Evolutionary conservation across 345 rosid genomes (phyloP).

Genomic region (Pugionium dolabratum): DNA sequence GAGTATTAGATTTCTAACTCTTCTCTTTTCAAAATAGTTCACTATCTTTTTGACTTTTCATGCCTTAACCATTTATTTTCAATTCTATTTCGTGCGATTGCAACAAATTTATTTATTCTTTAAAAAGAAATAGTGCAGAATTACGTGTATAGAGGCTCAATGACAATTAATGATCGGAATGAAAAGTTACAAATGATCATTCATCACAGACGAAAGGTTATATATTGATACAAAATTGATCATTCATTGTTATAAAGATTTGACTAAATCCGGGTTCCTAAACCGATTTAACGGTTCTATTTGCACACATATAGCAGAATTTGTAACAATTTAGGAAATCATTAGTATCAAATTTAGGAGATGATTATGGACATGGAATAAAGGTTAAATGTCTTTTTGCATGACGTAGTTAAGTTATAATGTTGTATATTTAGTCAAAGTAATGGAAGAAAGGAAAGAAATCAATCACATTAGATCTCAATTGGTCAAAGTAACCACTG

Average conservation of each 20-base stretch:
- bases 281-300: no score
- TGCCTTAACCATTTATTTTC: background rate
- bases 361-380: background rate
- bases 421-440: constrained; percentile 15
- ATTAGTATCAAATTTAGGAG: background rate
- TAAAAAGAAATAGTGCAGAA: background rate
- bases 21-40: background rate
- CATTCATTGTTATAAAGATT: no score
- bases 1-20: background rate
- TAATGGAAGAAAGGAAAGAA: constrained; percentile 16
- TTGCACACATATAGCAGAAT: no score
- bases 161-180: background rate
- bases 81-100: background rate
- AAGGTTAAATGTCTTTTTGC: background rate
- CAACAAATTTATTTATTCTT: background rate
- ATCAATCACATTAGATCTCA: constrained; percentile 1
- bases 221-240: no score
- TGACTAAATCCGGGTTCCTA: no score
- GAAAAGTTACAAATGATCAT: background rate
- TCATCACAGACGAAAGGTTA: background rate
- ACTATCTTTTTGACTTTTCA: constrained; percentile 32
- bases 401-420: constrained; percentile 2
- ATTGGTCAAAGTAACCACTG: constrained; percentile 25
- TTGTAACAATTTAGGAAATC: background rate
- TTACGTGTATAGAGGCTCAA: background rate